phyloP scores from a whole-genome alignment of 805 yeast species.

The Candida xyloterini region DNA sequence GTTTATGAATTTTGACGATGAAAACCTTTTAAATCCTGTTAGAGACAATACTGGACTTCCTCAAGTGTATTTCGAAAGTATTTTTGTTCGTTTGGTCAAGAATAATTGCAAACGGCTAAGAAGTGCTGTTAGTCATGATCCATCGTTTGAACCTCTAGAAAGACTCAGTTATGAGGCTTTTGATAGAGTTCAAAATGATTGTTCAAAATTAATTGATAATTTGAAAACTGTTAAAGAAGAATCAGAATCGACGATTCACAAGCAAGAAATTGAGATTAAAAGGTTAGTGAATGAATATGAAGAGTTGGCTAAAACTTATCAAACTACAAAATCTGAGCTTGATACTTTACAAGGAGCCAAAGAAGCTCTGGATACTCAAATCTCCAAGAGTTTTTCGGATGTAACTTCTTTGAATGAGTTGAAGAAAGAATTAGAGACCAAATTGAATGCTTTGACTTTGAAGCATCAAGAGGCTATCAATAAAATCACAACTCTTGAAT shows the following conservation, averaged over 20 bases:
- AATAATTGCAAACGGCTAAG: constrained; percentile 67
- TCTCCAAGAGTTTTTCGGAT: constrained; percentile 26
- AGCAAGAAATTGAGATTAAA: constrained; percentile 24
- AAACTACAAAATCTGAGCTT: constrained; percentile 28
- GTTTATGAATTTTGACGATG: constrained; percentile 56
- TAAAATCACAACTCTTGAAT: constrained; percentile 21
- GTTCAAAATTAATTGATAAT: constrained; percentile 17
- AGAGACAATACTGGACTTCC: constrained; percentile 88
- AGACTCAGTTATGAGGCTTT: constrained; percentile 61
- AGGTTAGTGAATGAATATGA: constrained; percentile 28
- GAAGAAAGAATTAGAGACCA: constrained; percentile 34
- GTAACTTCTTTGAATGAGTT: constrained; percentile 23
- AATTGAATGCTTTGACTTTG: constrained; percentile 22
- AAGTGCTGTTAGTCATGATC: constrained; percentile 70
- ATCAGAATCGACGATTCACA: constrained; percentile 14
- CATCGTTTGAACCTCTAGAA: constrained; percentile 66
- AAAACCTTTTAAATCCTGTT: constrained; percentile 45
- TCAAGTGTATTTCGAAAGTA: constrained; percentile 64
- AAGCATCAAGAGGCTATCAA: constrained; percentile 22
- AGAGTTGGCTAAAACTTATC: constrained; percentile 31
- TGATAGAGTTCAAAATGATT: constrained; percentile 42
- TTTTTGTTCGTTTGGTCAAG: constrained; percentile 62
- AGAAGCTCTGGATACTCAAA: constrained; percentile 22
- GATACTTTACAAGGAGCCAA: constrained; percentile 33
- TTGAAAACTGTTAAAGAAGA: constrained; percentile 20